Percentiles rank a stretch among this genome's conserved stretches.
phyloP scores from a whole-genome alignment of 1,284 basidiomycete species.

The Amylostereum chailletii region DNA sequence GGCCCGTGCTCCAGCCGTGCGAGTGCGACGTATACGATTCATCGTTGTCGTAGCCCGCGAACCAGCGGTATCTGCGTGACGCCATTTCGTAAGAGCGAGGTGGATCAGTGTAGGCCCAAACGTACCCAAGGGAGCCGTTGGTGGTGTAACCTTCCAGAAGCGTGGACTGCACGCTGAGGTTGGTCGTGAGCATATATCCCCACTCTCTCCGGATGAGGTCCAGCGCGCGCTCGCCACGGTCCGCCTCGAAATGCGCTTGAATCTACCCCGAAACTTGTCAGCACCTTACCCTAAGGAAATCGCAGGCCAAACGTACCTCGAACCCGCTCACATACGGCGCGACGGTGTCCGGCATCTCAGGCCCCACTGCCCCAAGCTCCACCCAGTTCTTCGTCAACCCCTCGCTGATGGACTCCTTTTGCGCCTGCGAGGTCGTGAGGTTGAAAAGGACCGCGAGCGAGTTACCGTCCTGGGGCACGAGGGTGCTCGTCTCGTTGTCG shows the following conservation, averaged over 20 bases:
- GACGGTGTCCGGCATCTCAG: conserved; percentile 43
- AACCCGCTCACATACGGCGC: conserved; percentile 13
- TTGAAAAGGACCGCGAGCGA: conserved; percentile 41
- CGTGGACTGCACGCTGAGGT: conserved; percentile 40
- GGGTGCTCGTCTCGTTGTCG: conserved; percentile 34
- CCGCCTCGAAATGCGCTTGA: conserved; percentile 42
- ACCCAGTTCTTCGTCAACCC: conserved; percentile 40
- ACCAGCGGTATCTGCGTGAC: conserved; percentile 29
- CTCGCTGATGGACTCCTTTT: conserved; percentile 32
- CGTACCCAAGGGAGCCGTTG: conserved; percentile 37
- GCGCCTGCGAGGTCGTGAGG: conserved; percentile 30
- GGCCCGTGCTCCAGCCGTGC: conserved; percentile 27
- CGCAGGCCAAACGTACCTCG: conserved; percentile 16
- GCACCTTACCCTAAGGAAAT: not conserved
- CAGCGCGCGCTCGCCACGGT: conserved; percentile 36
- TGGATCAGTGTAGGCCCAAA: not conserved
- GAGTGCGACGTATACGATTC: conserved; percentile 37
- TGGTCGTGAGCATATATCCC: conserved; percentile 48
- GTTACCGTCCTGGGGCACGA: conserved; percentile 44
- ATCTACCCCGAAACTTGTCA: conserved; percentile 12
- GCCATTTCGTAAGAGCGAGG: not conserved
- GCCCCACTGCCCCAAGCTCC: conserved; percentile 36
- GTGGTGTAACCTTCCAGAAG: conserved; percentile 44
- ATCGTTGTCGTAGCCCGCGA: conserved; percentile 40
- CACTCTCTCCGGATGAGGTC: conserved; percentile 40